These are phyloP conservation scores for Arabidopsis thaliana DNA, from an alignment of 345 rosid species.

Conservation along the genomic window TAIR10.1 NC_003071.7:629501-630000, in stretches of 20 bases:
- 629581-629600: constrained; percentile 70
- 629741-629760: constrained; percentile 67
- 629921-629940: not conserved
- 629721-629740: constrained; percentile 86
- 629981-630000: constrained; percentile 69
- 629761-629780: constrained; percentile 63
- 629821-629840: not conserved
- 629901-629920: not conserved
- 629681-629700: not conserved
- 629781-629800: constrained; percentile 67
- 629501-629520: constrained; percentile 3
- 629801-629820: not conserved
- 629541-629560: constrained; percentile 77
- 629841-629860: not conserved
- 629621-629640: constrained; percentile 32
- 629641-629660: not conserved
- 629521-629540: constrained; percentile 48
- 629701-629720: constrained; percentile 45
- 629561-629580: constrained; percentile 75
- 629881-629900: constrained; percentile 1
- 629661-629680: not conserved
- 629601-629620: constrained; percentile 84
- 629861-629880: not conserved
- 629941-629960: constrained; percentile 65
- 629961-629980: constrained; percentile 83